These are phyloP conservation scores for Leucocoprinus gongylophorus DNA, from an alignment of 1,284 basidiomycete genomes.

Conservation along the genomic window DNA sequence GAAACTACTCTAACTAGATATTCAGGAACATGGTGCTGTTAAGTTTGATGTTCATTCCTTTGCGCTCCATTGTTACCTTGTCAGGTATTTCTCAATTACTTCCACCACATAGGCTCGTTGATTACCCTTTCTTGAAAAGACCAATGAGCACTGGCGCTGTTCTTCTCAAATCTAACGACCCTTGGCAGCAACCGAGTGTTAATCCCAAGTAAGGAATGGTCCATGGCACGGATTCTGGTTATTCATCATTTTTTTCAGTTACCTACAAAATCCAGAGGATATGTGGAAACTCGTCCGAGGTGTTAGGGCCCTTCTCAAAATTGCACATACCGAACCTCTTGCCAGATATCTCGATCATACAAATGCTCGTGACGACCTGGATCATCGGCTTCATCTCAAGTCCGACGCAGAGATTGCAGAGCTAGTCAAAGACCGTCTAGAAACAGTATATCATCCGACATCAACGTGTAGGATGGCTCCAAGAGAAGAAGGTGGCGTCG, in stretches of 20 bases:
- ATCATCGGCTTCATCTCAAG: constrained; percentile 36
- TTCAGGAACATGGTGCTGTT: constrained; percentile 17
- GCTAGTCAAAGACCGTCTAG: constrained; percentile 36
- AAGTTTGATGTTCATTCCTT: constrained; percentile 34
- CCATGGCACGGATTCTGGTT: neutral
- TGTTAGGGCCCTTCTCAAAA: constrained; percentile 41
- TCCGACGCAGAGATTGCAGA: constrained; percentile 13
- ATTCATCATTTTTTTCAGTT: constrained; percentile 31
- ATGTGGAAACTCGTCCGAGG: constrained; percentile 49
- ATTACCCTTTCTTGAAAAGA: constrained; percentile 17
- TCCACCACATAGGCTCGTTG: neutral
- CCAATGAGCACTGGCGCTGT: constrained; percentile 36
- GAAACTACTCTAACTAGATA: neutral
- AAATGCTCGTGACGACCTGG: constrained; percentile 33
- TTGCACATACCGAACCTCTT: constrained; percentile 47
- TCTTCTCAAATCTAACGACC: constrained; percentile 32
- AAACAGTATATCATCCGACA: constrained; percentile 42
- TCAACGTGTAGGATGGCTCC: constrained; percentile 52
- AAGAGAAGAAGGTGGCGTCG: constrained; percentile 21
- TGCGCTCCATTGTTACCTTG: constrained; percentile 33
- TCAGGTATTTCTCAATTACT: constrained; percentile 20
- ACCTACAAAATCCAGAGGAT: constrained; percentile 51
- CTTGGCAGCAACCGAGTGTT: constrained; percentile 36
- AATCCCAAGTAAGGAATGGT: constrained; percentile 34
- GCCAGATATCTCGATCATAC: constrained; percentile 40